Conservation (phyloP, 139 green algal genomes). For the Closterium sp. region DNA sequence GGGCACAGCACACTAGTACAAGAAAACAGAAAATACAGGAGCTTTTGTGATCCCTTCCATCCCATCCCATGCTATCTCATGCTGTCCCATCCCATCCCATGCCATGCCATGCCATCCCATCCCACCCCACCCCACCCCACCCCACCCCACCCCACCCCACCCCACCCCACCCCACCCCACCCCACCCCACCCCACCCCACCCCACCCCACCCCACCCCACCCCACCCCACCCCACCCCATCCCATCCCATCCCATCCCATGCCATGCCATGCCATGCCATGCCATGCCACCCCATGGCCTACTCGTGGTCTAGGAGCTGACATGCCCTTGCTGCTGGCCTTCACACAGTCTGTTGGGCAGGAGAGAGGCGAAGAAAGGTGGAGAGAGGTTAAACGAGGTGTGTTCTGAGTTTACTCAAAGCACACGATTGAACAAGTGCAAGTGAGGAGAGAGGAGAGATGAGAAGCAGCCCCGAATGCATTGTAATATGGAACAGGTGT, state of each 20-base stretch:
- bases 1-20: too few species aligned
- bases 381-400: too few species aligned
- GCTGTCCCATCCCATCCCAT: background rate
- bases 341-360: background rate
- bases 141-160: background rate
- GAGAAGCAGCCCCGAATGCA: too few species aligned
- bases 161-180: background rate
- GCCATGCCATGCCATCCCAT: background rate
- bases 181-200: too few species aligned
- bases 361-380: background rate
- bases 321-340: background rate
- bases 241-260: background rate
- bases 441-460: too few species aligned
- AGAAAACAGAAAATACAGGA: too few species aligned
- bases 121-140: background rate
- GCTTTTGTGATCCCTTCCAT: too few species aligned
- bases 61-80: too few species aligned
- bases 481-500: too few species aligned
- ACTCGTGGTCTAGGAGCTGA: background rate
- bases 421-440: too few species aligned
- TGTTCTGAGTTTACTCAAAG: too few species aligned
- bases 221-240: background rate
- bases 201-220: background rate
- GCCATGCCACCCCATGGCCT: background rate
- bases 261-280: background rate